phyloP scores from a whole-genome alignment of 2,329 filamentous ascomycete genomes.

The Aphanocladium album region DNA sequence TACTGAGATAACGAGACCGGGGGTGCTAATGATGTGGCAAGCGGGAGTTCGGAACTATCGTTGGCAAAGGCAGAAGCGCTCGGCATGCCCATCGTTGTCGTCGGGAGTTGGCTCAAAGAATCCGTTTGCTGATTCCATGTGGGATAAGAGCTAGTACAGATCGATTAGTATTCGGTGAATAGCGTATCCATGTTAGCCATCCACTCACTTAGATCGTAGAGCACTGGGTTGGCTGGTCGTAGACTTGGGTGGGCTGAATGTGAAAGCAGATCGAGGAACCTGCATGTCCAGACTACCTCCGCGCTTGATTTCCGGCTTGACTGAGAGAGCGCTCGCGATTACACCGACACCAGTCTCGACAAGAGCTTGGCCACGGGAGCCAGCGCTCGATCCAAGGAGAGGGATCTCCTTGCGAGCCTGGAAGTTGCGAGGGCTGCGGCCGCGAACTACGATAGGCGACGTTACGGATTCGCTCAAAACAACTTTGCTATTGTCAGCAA shows the following conservation, averaged over 20 bases:
- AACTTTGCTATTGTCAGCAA: conserved; percentile 78
- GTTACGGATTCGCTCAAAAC: conserved; percentile 80
- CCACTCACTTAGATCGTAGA: conserved; percentile 55
- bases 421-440: conserved; percentile 90
- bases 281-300: conserved; percentile 48
- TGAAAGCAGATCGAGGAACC: conserved; percentile 52
- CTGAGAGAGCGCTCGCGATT: conserved; percentile 50
- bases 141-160: conserved; percentile 46
- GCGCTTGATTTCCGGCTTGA: conserved; percentile 51
- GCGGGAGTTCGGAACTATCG: conserved; percentile 49
- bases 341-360: conserved; percentile 59
- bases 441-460: conserved; percentile 87
- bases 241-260: conserved; percentile 53
- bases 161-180: conserved; percentile 21
- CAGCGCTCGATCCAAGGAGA: conserved; percentile 69
- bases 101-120: conserved; percentile 38
- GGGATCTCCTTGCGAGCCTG: conserved; percentile 91
- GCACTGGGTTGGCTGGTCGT: conserved; percentile 46
- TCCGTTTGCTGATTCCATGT: conserved; percentile 39
- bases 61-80: conserved; percentile 40
- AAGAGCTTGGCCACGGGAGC: conserved; percentile 70
- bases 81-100: conserved; percentile 47
- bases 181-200: neutral
- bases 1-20: conserved; percentile 42
- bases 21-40: conserved; percentile 48